Evolutionary conservation across 2,329 filamentous ascomycete genomes (phyloP).

Genomic region (Ramularia endophylla): DNA sequence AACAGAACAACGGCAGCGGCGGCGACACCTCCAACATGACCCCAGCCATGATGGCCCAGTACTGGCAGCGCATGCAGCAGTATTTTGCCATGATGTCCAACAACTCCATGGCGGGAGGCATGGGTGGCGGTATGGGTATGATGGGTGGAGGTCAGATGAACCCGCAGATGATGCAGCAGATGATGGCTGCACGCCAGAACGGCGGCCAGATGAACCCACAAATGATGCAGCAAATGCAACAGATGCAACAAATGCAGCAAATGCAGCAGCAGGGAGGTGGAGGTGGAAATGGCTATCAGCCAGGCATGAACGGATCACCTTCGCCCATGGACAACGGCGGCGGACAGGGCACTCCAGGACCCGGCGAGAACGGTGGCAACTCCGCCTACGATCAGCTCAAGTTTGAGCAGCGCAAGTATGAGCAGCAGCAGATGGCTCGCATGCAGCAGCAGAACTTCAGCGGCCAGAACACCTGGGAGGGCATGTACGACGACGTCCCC

Average conservation of each 20-base stretch:
- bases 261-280: slow-evolving; percentile 34
- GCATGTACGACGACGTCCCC: slow-evolving; percentile 95
- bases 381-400: slow-evolving; percentile 66
- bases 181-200: slow-evolving; percentile 23
- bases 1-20: slow-evolving; percentile 16
- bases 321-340: slow-evolving; percentile 34
- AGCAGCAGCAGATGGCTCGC: slow-evolving; percentile 59
- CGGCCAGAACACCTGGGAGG: slow-evolving; percentile 70
- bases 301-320: slow-evolving; percentile 12
- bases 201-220: slow-evolving; percentile 53
- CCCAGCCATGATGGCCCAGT: slow-evolving; percentile 95
- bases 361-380: slow-evolving; percentile 9
- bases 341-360: slow-evolving; percentile 26
- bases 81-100: slow-evolving; percentile 67
- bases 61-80: slow-evolving; percentile 98
- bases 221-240: slow-evolving; percentile 37
- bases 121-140: slow-evolving; percentile 41
- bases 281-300: slow-evolving; percentile 34
- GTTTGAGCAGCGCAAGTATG: slow-evolving; percentile 74
- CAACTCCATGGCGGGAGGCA: slow-evolving; percentile 41
- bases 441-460: slow-evolving; percentile 35
- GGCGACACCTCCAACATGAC: slow-evolving; percentile 62
- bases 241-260: slow-evolving; percentile 27
- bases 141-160: slow-evolving; percentile 45
- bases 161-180: slow-evolving; percentile 47